Percentiles rank a stretch among this genome's conserved stretches.
Conservation (phyloP, 1,284 basidiomycete species). For the Trametes hirsuta region DNA sequence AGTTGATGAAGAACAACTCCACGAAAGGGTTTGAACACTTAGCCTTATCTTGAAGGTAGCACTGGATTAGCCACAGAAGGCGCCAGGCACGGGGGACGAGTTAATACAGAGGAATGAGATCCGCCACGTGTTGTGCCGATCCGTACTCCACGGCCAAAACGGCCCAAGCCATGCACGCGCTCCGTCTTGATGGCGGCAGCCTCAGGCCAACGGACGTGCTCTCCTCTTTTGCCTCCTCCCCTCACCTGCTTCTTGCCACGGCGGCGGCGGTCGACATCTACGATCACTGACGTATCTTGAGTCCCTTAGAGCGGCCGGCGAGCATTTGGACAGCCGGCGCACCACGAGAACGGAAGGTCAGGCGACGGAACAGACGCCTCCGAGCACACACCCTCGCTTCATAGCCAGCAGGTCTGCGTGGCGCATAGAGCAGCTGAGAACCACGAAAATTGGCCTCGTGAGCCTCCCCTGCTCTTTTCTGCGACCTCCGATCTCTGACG, state of each 20-base stretch:
- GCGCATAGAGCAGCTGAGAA: not conserved
- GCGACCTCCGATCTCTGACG: not conserved
- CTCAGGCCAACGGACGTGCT: not conserved
- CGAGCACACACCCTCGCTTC: not conserved
- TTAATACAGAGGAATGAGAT: not conserved
- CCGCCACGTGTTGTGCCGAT: not conserved
- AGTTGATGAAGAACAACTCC: no score
- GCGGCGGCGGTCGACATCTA: not conserved
- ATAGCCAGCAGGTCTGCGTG: not conserved
- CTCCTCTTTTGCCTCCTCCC: not conserved
- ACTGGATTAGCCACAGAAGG: no score
- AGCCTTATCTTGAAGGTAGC: no score
- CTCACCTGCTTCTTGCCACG: not conserved
- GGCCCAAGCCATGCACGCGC: not conserved
- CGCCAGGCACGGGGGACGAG: not conserved
- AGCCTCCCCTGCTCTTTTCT: not conserved
- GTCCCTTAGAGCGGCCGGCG: not conserved
- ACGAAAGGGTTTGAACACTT: no score
- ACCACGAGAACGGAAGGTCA: not conserved
- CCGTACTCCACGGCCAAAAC: not conserved
- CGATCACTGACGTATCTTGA: not conserved
- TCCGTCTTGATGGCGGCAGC: not conserved
- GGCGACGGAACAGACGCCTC: not conserved
- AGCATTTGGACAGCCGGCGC: not conserved
- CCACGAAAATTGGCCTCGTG: no score